A percentile compares a stretch with the other conserved stretches of the same genome.
Evolutionary conservation across 257 asterid species (phyloP).

Genomic region (Sherardia arvensis): DNA sequence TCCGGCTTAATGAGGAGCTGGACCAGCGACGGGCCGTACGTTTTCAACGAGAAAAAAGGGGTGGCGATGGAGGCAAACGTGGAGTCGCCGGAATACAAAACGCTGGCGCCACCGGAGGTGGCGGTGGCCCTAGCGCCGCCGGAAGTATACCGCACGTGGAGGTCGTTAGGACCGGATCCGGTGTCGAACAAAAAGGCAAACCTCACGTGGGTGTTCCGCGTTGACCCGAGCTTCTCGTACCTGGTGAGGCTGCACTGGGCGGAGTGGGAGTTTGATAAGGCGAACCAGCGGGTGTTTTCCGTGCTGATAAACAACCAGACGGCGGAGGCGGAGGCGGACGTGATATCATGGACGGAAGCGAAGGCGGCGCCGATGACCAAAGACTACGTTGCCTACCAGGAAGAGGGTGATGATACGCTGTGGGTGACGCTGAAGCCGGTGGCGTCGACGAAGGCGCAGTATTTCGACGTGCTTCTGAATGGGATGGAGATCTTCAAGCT

Average conservation of each 20-base stretch:
- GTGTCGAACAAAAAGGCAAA: conserved; percentile 36
- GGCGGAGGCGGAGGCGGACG: conserved; percentile 35
- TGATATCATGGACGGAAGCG: conserved; percentile 24
- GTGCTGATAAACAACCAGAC: conserved; percentile 54
- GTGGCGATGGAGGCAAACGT: conserved; percentile 27
- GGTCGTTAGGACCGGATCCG: conserved; percentile 51
- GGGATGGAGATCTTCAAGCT: conserved; percentile 84
- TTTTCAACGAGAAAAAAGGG: conserved; percentile 38
- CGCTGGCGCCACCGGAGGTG: conserved; percentile 24
- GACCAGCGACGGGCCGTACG: conserved; percentile 70
- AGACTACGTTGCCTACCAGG: conserved; percentile 45
- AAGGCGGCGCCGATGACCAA: conserved; percentile 33
- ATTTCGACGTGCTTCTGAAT: conserved; percentile 49
- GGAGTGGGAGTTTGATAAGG: conserved; percentile 43
- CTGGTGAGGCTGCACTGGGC: conserved; percentile 87
- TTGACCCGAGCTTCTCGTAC: conserved; percentile 64
- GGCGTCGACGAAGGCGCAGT: conserved; percentile 20
- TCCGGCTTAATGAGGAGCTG: conserved; percentile 71
- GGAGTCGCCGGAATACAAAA: conserved; percentile 23
- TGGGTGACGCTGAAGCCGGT: conserved; percentile 57
- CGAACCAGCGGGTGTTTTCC: conserved; percentile 55
- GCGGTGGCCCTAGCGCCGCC: conserved; percentile 42
- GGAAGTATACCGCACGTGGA: conserved; percentile 39
- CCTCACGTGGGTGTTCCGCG: conserved; percentile 68
- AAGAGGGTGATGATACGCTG: conserved; percentile 25